Evolutionary conservation across 2,329 filamentous ascomycete species (phyloP).

Genomic region (Colletotrichum tofieldiae): DNA sequence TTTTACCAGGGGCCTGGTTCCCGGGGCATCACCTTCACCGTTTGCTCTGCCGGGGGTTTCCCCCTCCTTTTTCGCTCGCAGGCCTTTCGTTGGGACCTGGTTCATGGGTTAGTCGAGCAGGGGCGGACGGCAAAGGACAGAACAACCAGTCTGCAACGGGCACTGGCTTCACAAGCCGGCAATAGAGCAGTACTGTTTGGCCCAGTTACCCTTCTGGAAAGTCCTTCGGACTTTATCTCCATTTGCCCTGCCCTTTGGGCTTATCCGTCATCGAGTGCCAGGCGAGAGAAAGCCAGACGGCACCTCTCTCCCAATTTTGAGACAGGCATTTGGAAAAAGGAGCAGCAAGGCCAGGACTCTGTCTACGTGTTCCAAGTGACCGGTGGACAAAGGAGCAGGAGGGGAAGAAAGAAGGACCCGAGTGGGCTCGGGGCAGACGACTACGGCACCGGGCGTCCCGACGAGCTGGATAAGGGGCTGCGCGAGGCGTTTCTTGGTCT

Average conservation of each 20-base stretch:
- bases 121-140: not conserved
- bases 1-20: conserved; percentile 35
- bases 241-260: not conserved
- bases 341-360: conserved; percentile 21
- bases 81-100: not conserved
- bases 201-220: not conserved
- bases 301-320: conserved; percentile 32
- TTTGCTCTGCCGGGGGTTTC: conserved; percentile 5
- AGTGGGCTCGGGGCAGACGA: conserved; percentile 1
- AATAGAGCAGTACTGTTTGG: not conserved
- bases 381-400: conserved; percentile 26
- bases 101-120: not conserved
- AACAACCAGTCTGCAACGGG: not conserved
- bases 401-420: conserved; percentile 1
- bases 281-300: conserved; percentile 16
- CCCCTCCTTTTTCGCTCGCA: conserved; percentile 1
- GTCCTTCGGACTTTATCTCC: not conserved
- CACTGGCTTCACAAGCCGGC: conserved; percentile 13
- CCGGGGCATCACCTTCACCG: conserved; percentile 25
- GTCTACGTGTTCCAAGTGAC: conserved; percentile 11
- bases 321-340: conserved; percentile 35
- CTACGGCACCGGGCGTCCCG: conserved; percentile 35
- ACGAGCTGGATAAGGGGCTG: conserved; percentile 40
- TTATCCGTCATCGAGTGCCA: conserved; percentile 4
- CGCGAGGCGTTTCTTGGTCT: conserved; percentile 31